A percentile compares a stretch with the other conserved stretches of the same genome.
phyloP scores from a whole-genome alignment of 306 rosid species.

The Prunus davidiana region DNA sequence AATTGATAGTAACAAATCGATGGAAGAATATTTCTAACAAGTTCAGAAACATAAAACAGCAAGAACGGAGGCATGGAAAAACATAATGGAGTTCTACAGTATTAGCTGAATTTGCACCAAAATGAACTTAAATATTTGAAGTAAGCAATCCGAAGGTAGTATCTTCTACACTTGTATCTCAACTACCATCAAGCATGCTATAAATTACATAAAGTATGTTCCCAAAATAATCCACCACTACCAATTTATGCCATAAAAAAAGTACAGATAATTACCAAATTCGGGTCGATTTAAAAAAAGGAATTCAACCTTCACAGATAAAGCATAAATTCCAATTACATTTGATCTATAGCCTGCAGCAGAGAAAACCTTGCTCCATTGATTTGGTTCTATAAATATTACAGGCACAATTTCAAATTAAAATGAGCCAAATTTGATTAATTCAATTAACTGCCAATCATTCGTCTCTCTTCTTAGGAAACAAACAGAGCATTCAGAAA shows the following conservation, averaged over 20 bases:
- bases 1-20: not conserved
- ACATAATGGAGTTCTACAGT: not conserved
- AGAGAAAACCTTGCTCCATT: not conserved
- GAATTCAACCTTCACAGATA: not conserved
- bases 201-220: not conserved
- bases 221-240: not conserved
- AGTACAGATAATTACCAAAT: not conserved
- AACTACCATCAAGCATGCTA: not conserved
- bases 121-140: not conserved
- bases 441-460: not conserved
- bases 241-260: not conserved
- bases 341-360: not conserved
- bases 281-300: not conserved
- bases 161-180: not conserved
- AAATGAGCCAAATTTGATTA: not conserved
- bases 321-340: not conserved
- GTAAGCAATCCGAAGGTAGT: not conserved
- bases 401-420: no score
- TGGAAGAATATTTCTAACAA: not conserved
- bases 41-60: not conserved
- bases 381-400: not conserved
- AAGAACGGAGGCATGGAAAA: not conserved
- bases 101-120: not conserved
- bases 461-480: not conserved
- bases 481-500: not conserved